Evolutionary conservation across 2,329 filamentous ascomycete species (phyloP).

Genomic region (Balansia obtecta): DNA sequence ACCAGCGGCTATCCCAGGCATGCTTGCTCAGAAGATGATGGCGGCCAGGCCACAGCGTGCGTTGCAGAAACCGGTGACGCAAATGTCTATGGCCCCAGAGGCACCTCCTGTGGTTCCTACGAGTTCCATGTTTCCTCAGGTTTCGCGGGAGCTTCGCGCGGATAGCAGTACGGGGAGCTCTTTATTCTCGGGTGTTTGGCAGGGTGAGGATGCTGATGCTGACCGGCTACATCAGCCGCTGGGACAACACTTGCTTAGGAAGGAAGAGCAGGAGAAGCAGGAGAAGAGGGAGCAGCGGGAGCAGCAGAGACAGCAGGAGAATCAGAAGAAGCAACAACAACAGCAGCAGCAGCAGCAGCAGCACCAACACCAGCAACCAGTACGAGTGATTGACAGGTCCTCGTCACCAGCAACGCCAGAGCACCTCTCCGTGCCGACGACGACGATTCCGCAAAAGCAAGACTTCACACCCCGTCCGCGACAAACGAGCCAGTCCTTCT

Average conservation of each 20-base stretch:
- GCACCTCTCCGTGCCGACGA: slow-evolving; percentile 17
- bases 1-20: slow-evolving; percentile 28
- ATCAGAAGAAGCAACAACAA: not conserved
- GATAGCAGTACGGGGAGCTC: slow-evolving; percentile 19
- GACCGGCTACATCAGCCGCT: not conserved
- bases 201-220: not conserved
- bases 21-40: slow-evolving; percentile 20
- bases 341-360: not conserved
- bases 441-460: slow-evolving; percentile 31
- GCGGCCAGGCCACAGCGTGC: slow-evolving; percentile 12
- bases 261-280: not conserved
- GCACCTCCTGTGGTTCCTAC: slow-evolving; percentile 16
- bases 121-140: slow-evolving; percentile 28
- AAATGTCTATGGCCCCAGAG: slow-evolving; percentile 9
- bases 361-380: not conserved
- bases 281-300: not conserved
- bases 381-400: not conserved
- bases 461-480: slow-evolving; percentile 34
- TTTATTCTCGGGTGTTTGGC: slow-evolving; percentile 23
- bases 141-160: slow-evolving; percentile 19
- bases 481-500: slow-evolving; percentile 24
- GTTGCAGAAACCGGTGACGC: not conserved
- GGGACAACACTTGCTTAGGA: not conserved
- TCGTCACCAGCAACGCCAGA: slow-evolving; percentile 21
- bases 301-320: not conserved